Conservation (phyloP, 768 basidiomycete species). For the Multifurca ochricompacta region DNA sequence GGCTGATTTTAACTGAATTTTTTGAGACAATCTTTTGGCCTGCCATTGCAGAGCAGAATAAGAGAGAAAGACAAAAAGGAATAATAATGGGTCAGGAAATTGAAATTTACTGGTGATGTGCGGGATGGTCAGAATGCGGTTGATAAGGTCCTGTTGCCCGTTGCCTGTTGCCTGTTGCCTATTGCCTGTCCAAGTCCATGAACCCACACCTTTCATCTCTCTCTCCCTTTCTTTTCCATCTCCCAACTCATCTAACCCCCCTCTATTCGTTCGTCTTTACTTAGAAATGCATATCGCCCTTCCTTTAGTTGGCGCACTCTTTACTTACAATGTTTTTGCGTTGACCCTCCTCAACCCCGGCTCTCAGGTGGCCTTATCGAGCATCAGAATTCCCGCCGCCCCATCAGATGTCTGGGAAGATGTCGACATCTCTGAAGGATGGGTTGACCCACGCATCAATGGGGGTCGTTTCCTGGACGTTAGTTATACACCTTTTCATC, state of each 20-base stretch:
- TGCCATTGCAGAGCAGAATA: background rate
- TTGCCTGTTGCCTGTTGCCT: too few relatives aligned
- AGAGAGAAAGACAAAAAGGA: background rate
- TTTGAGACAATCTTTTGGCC: background rate
- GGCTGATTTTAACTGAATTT: background rate
- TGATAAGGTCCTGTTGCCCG: too few relatives aligned
- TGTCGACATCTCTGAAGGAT: slow-evolving; percentile 31
- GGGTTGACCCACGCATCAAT: slow-evolving; percentile 60
- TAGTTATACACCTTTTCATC: slow-evolving; percentile 24
- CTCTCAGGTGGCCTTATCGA: background rate
- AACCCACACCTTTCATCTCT: background rate
- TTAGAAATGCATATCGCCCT: background rate
- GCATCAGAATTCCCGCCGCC: background rate
- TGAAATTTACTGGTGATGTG: background rate
- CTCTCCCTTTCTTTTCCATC: background rate
- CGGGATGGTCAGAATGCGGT: too few relatives aligned
- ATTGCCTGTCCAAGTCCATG: background rate
- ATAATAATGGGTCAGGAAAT: too few relatives aligned
- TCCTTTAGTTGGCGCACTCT: background rate
- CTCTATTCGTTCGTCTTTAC: background rate
- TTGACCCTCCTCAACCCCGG: background rate
- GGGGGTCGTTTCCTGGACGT: slow-evolving; percentile 78
- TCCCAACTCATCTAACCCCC: background rate
- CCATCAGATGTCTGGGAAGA: background rate
- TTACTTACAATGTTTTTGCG: background rate